Base-by-base conservation (phyloP, 257 asterid species). In the Solanum commersonii region DNA sequence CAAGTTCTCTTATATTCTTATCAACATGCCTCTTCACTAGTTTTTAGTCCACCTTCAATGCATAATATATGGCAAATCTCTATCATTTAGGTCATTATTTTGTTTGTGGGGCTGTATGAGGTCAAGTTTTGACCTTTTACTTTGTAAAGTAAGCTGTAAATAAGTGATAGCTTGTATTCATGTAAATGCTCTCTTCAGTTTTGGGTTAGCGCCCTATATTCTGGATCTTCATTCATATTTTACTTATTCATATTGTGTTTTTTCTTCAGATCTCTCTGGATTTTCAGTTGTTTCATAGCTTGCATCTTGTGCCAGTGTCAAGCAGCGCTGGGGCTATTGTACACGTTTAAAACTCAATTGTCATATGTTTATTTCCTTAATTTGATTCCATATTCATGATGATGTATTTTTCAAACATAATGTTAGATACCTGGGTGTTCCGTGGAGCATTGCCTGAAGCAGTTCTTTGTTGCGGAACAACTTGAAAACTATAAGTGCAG, bases 221-320 rank as follows among this genome's bases (percentile, higher is more conserved):
- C 65, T 78, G 84, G 65, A 42, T 79, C 84, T 81, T 81, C 29
- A 29, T 29, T 81, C 42, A 29, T 16, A 10, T 33, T 84, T 91
- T n/a, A 87, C 74, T 35, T 78, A 27, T 22, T 59, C 82, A 23
- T 16, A 38, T 56, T 86, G 59, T 49, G 38, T 34, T 49, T 86
- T 86, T 88, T 87, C 78, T 88, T 60, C 97, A 97, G 99, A 95
- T 95, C 83, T 94, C 98, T 86, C 92, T 92, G 85, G 98, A 97
- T 89, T 97, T 92, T 93, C 98, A 97, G 87, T 90, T 92, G 67
- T 96, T 95, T 76, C 96, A 93, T 90, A 96, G 94, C 90, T 93
- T 97, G 86, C 99, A 95, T 88, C 93, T 97, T 83, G 90, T 95
- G 8, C 98, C 96, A 71, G 93, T 92, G 40, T 56, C 81, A 84